Conservation (phyloP, 1,139 yeast genomes). For the Tardiomyces blankii region DNA sequence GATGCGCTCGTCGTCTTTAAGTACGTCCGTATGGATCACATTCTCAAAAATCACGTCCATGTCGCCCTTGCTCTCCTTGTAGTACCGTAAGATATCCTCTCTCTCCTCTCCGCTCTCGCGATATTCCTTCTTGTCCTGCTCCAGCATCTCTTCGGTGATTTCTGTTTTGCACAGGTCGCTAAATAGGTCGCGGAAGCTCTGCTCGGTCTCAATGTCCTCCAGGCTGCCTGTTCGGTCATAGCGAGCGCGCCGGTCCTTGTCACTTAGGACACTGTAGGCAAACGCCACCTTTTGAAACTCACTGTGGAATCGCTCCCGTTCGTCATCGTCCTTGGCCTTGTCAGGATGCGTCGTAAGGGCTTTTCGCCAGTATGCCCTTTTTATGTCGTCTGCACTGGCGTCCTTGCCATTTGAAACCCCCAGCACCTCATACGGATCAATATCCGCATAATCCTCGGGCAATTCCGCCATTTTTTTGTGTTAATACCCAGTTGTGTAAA, state of each 20-base stretch:
- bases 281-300: conserved; percentile 62
- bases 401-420: conserved; percentile 25
- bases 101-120: conserved; percentile 56
- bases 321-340: conserved; percentile 38
- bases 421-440: conserved; percentile 55
- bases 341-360: conserved; percentile 76
- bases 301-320: conserved; percentile 25
- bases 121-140: conserved; percentile 53
- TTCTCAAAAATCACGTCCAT: conserved; percentile 57
- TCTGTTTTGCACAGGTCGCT: conserved; percentile 39
- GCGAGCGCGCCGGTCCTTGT: conserved; percentile 40
- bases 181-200: conserved; percentile 57
- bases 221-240: conserved; percentile 64
- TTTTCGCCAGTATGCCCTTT: conserved; percentile 57
- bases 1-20: conserved; percentile 47
- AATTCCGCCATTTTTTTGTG: neutral
- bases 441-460: conserved; percentile 10
- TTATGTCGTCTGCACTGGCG: conserved; percentile 40
- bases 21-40: conserved; percentile 59
- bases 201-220: conserved; percentile 38
- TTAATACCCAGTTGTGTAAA: no score
- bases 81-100: conserved; percentile 50
- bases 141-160: conserved; percentile 64
- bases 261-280: conserved; percentile 61
- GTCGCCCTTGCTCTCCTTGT: conserved; percentile 56